Evolutionary conservation across 164 flowering plant genomes (phyloP).

Genomic region (Liquidambar formosana): DNA sequence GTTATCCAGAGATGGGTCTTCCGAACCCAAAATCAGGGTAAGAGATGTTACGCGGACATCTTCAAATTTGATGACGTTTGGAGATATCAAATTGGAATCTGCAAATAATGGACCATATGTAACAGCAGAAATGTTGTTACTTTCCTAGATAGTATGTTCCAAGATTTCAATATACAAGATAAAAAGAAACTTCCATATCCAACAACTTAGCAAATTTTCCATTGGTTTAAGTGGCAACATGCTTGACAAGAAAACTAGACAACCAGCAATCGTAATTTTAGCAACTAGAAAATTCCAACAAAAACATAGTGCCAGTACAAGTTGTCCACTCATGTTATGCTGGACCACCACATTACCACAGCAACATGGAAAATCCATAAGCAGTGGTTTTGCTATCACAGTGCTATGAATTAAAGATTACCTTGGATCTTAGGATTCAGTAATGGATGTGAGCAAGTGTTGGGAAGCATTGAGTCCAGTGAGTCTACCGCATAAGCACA

Average conservation of each 20-base stretch:
- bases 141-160: not conserved
- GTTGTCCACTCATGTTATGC: not conserved
- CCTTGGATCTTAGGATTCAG: conserved; percentile 29
- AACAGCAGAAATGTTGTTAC: not conserved
- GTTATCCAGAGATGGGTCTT: conserved; percentile 30
- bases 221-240: not conserved
- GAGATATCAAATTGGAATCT: conserved; percentile 31
- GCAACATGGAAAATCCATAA: not conserved
- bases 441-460: conserved; percentile 13
- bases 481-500: conserved; percentile 71
- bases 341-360: not conserved
- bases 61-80: conserved; percentile 53
- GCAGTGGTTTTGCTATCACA: not conserved
- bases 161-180: not conserved
- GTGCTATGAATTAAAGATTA: conserved; percentile 10
- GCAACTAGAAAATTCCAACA: not conserved
- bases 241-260: not conserved
- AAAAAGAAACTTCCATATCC: not conserved
- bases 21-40: conserved; percentile 45
- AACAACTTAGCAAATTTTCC: not conserved
- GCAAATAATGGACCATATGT: conserved; percentile 16
- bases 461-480: conserved; percentile 50
- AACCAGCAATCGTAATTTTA: not conserved
- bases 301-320: not conserved
- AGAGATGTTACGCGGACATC: conserved; percentile 60